Conservation (phyloP, 208 protist genomes). For the Wallacemonas sp. region DNA sequence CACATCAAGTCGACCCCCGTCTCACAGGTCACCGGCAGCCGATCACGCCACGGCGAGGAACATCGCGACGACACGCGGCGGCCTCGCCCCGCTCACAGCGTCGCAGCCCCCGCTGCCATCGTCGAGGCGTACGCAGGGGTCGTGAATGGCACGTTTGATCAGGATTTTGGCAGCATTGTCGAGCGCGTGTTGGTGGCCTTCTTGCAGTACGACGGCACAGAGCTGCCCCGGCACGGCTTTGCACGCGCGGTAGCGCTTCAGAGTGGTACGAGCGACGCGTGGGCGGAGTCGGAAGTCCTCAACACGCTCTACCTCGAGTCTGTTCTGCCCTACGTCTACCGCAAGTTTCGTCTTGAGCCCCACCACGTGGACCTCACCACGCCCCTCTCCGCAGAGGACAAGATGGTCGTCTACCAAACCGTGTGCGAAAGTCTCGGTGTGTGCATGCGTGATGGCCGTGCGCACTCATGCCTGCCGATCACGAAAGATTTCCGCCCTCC, state of each 20-base stretch:
- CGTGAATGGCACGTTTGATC: background rate
- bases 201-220: slow-evolving; percentile 48
- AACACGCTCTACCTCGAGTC: slow-evolving; percentile 30
- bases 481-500: slow-evolving; percentile 32
- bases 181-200: slow-evolving; percentile 39
- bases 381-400: slow-evolving; percentile 30
- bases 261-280: slow-evolving; percentile 13
- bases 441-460: slow-evolving; percentile 23
- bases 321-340: slow-evolving; percentile 37
- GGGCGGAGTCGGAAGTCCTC: slow-evolving; percentile 28
- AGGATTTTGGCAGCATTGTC: slow-evolving; percentile 23
- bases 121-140: slow-evolving; percentile 1
- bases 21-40: background rate
- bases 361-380: slow-evolving; percentile 23
- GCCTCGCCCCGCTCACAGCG: background rate
- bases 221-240: slow-evolving; percentile 24
- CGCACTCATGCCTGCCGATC: slow-evolving; percentile 17
- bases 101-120: background rate
- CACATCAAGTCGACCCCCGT: too few relatives aligned
- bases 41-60: background rate
- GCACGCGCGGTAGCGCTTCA: background rate
- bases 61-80: background rate
- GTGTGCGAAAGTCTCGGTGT: slow-evolving; percentile 35
- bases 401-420: slow-evolving; percentile 30
- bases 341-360: slow-evolving; percentile 37